These are phyloP conservation scores for Venustampulla echinocandica DNA, from an alignment of 495 filamentous ascomycete genomes.

Conservation along the genomic window DNA sequence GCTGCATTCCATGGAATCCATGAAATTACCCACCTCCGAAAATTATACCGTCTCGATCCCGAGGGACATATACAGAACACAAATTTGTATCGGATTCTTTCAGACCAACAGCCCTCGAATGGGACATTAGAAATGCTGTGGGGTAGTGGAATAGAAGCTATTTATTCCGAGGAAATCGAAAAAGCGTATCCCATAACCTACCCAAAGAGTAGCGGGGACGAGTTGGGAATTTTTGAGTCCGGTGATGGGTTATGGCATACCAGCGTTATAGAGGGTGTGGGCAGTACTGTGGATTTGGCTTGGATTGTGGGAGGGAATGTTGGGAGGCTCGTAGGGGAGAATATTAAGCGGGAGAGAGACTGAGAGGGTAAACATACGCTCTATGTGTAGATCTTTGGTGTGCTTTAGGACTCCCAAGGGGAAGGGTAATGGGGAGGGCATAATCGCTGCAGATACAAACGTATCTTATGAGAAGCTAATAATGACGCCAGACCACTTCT, in stretches of 20 bases:
- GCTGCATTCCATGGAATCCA: conserved; percentile 1
- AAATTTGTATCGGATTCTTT: conserved; percentile 12
- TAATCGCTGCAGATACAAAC: too few relatives aligned
- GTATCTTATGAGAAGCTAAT: too few relatives aligned
- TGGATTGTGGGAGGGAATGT: conserved; percentile 13
- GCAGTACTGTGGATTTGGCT: conserved; percentile 8
- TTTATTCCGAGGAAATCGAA: conserved; percentile 2
- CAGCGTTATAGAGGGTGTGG: conserved; percentile 4
- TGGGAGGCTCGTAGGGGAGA: conserved; percentile 3
- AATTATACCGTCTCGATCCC: too few relatives aligned
- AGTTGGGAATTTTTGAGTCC: conserved; percentile 4
- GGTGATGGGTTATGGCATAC: conserved; percentile 9
- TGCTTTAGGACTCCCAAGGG: too few relatives aligned
- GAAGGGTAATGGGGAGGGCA: too few relatives aligned
- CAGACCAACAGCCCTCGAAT: not conserved
- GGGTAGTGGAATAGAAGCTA: not conserved
- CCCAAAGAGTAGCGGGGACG: not conserved
- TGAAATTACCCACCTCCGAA: conserved; percentile 7
- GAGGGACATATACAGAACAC: too few relatives aligned
- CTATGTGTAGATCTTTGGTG: too few relatives aligned
- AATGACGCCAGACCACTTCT: too few relatives aligned
- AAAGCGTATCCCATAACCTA: conserved; percentile 12
- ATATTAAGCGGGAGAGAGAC: not conserved
- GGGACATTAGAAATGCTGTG: not conserved
- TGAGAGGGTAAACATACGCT: too few relatives aligned